Evolutionary conservation across 352 stramenopile genomes (phyloP).

Genomic region (Globisporangium acanthophoron): DNA sequence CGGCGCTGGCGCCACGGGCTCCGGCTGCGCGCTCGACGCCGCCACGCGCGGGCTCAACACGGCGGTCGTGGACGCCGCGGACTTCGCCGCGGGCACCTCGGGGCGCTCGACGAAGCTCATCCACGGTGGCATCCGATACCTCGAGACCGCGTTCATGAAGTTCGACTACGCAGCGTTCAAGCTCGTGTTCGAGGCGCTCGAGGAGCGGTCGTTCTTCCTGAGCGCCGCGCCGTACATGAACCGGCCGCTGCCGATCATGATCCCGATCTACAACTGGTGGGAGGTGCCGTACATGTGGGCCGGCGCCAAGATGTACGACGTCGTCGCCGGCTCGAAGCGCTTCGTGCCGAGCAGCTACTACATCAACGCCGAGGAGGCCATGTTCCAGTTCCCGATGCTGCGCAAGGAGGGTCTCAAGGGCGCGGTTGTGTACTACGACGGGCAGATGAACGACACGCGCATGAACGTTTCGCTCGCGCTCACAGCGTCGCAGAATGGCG

Average conservation of each 20-base stretch:
- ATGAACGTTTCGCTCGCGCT: slow-evolving; percentile 94
- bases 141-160: slow-evolving; percentile 94
- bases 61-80: slow-evolving; percentile 88
- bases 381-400: slow-evolving; percentile 94
- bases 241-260: slow-evolving; percentile 93
- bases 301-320: slow-evolving; percentile 91
- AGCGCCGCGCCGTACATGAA: slow-evolving; percentile 94
- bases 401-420: slow-evolving; percentile 89
- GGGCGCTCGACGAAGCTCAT: slow-evolving; percentile 94
- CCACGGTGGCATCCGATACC: slow-evolving; percentile 93
- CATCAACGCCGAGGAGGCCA: slow-evolving; percentile 88
- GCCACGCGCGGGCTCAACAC: slow-evolving; percentile 91
- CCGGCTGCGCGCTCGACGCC: slow-evolving; percentile 89
- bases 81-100: slow-evolving; percentile 92
- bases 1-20: slow-evolving; percentile 89
- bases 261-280: slow-evolving; percentile 95
- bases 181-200: slow-evolving; percentile 91
- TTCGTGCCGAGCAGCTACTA: slow-evolving; percentile 88
- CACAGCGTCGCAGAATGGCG: slow-evolving; percentile 92
- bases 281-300: slow-evolving; percentile 94
- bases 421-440: slow-evolving; percentile 89
- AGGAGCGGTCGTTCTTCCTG: slow-evolving; percentile 92
- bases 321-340: slow-evolving; percentile 86
- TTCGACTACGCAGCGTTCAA: slow-evolving; percentile 87
- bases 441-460: slow-evolving; percentile 94